Conservation (phyloP, 176 grass and related monocot species). For the Avena sativa region DNA sequence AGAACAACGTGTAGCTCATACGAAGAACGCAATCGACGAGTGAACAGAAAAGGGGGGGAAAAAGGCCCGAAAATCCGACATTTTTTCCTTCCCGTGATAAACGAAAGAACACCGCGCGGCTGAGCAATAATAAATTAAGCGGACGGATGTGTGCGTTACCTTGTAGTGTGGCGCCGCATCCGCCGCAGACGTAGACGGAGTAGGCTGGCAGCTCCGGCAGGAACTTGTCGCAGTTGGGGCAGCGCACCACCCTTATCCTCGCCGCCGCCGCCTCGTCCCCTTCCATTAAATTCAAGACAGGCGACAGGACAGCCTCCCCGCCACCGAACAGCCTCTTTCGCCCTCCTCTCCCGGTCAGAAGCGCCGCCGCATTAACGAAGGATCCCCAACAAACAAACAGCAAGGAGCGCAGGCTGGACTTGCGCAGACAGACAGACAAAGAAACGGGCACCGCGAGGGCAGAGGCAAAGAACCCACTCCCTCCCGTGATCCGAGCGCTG, state of each 20-base stretch:
- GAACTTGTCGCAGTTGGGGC: constrained; percentile 94
- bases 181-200: constrained; percentile 93
- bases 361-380: constrained; percentile 25
- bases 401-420: neutral
- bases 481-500: neutral
- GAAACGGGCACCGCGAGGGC: neutral
- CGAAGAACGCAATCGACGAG: neutral
- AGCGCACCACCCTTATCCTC: constrained; percentile 83
- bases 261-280: constrained; percentile 44
- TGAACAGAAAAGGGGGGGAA: too few species aligned
- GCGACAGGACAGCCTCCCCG: neutral
- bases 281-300: constrained; percentile 40
- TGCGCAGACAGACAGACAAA: neutral
- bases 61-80: neutral
- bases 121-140: too few species aligned
- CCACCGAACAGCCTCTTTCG: neutral
- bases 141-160: too few species aligned
- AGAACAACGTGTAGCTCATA: too few species aligned
- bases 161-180: constrained; percentile 83
- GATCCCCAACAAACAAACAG: neutral
- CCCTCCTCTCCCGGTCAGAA: neutral
- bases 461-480: neutral
- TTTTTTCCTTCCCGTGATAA: neutral
- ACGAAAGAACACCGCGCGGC: neutral
- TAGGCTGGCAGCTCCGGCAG: constrained; percentile 85